Evolutionary conservation across 805 yeast genomes (phyloP), one percentile per base, ranked within the genome.

Genomic region (Schizosaccharomyces osmophilus): DNA sequence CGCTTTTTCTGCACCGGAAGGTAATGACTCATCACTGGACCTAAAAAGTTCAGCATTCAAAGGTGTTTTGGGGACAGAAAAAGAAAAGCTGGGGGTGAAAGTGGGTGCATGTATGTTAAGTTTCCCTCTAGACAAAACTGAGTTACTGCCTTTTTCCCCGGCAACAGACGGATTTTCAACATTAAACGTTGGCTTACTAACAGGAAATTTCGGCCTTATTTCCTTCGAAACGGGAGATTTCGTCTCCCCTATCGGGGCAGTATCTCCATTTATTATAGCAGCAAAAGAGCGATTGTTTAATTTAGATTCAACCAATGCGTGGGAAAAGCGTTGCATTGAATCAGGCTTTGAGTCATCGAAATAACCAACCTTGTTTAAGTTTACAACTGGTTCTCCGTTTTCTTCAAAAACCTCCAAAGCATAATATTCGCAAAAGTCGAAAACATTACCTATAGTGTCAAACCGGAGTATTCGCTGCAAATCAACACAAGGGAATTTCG

Each of bases 401-500:
- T 59, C 62, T 11, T 36, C 42, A 17, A 15, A 39, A n/a, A 63
- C 62, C 22, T 59, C 58, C 19, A 63, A 31, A 17, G 59, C 57
- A 31, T 83, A 87, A 66, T 84, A 78, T 1, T 75, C 69, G 58
- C 85, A 82, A 66, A 85, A 85, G 36, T 71, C 73, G 2, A 72
- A 61, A 13, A 85, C 68, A 61, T 82, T 80, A 0, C 76, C 77
- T 0, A 70, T 66, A 13, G 77, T 69, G 66, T 85, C 88, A 69
- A 85, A 89, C 0, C 86, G 84, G 24, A 90, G 73, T 64, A 80
- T 69, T 0, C 71, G 68, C 24, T 72, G 68, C n/a, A 88, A 69
- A 29, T 77, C 69, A 1, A 67, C 66, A 0, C 79, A 74, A 3
- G 82, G 75, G 63, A 82, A 78, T 0, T 87, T 83, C 65, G 80